Evolutionary conservation across 2,329 filamentous ascomycete genomes (phyloP), one percentile per base, ranked within the genome.

Genomic region (Berkeleyomyces basicola): DNA sequence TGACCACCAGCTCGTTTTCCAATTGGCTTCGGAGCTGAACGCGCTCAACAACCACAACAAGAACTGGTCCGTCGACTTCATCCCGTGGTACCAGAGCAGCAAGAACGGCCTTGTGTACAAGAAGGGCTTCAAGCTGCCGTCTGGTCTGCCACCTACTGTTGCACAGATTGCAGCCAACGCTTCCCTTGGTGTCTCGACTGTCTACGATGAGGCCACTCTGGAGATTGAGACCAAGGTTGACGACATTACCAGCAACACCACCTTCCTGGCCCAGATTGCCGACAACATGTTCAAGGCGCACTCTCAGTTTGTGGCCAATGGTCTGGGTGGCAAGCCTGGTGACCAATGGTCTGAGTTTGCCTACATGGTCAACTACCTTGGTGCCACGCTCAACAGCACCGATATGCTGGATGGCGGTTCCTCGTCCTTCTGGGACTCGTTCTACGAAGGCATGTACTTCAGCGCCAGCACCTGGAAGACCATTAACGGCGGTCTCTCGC

Each of bases 301-400:
- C 67, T 70, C 69, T 16, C 70, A 75, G 23, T 67, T 73, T 2
- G 69, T 70, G 36, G 74, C 73, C n/a, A 66, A 72, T 4, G 81
- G 80, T 1, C 76, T 82, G 33, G 63, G 39, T 31, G 63, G 63
- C 47, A 62, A 62, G 63, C 42, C 43, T 43, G 63, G 63, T 46
- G 82, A 85, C 69, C 74, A 81, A 63, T 87, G 80, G 76, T 85
- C 82, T n/a, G 83, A 86, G 67, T 79, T 81, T 31, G 79, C 76
- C 0, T 86, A 83, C 66, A 76, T 78, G 33, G 81, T 84, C 67
- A 77, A 79, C 39, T 73, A 85, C 10, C 76, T 78, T 3, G 75
- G 75, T 11, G 73, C 72, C 51, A 71, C 77, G 5, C 81, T 82
- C 64, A 77, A 79, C 66, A 81, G 78, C 3, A 66, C 67, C 1